Evolutionary conservation across 768 basidiomycete species (phyloP).

Genomic region (Favolaschia claudopus): DNA sequence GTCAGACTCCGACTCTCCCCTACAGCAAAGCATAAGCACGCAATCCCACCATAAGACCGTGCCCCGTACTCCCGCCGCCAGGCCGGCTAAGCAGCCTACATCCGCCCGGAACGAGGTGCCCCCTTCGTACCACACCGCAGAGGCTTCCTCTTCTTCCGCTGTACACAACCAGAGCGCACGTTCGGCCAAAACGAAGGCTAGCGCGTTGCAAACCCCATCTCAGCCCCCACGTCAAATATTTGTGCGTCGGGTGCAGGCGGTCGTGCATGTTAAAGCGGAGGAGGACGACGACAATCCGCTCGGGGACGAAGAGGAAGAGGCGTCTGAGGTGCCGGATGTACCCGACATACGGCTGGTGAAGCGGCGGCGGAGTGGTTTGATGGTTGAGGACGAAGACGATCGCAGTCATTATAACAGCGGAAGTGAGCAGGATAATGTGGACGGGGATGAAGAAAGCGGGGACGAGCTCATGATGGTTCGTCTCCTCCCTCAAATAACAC

Average conservation of each 20-base stretch:
- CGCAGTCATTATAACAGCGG: slow-evolving; percentile 13
- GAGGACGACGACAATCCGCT: slow-evolving; percentile 3
- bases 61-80: slow-evolving; percentile 24
- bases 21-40: slow-evolving; percentile 14
- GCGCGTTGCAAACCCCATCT: slow-evolving; percentile 6
- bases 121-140: slow-evolving; percentile 1
- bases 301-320: slow-evolving; percentile 18
- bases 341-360: slow-evolving; percentile 19
- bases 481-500: neutral
- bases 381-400: slow-evolving; percentile 24
- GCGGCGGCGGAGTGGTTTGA: slow-evolving; percentile 21
- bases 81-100: slow-evolving; percentile 1
- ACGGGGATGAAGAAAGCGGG: slow-evolving; percentile 24
- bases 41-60: neutral
- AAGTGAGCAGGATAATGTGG: neutral
- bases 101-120: slow-evolving; percentile 15
- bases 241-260: slow-evolving; percentile 26
- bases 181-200: slow-evolving; percentile 2
- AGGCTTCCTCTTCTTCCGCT: neutral
- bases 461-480: slow-evolving; percentile 28
- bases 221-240: slow-evolving; percentile 26
- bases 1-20: slow-evolving; percentile 33
- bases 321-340: too few relatives aligned
- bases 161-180: neutral
- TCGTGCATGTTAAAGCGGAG: slow-evolving; percentile 20